These are phyloP conservation scores for Ocimum tenuiflorum DNA, from an alignment of 257 asterid species.

Conservation along the genomic window DNA sequence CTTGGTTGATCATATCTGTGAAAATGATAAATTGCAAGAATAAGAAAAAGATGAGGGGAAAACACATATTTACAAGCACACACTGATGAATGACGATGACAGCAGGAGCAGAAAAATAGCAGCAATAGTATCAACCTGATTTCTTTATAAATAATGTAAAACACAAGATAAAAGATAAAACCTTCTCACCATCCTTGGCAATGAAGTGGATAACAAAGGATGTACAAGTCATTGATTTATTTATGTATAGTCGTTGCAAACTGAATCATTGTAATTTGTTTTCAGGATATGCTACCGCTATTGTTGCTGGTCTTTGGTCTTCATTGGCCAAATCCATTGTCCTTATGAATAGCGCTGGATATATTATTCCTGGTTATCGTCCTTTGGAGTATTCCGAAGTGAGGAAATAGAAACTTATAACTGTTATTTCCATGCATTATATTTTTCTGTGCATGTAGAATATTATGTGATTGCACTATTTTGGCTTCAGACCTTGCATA, in stretches of 20 bases:
- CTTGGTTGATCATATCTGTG: not conserved
- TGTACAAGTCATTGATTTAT: not conserved
- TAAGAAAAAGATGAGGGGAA: not conserved
- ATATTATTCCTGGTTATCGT: slow-evolving; percentile 50
- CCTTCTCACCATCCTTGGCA: not conserved
- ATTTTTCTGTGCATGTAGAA: not conserved
- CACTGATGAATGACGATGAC: not conserved
- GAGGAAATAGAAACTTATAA: slow-evolving; percentile 25
- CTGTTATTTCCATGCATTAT: not conserved
- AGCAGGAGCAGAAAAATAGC: not conserved
- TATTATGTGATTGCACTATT: not conserved
- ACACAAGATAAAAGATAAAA: not conserved
- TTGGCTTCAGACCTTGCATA: not conserved
- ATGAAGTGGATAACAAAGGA: slow-evolving; percentile 4
- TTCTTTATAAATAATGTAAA: not conserved
- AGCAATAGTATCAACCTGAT: not conserved
- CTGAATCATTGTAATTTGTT: slow-evolving; percentile 14
- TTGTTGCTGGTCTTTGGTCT: slow-evolving; percentile 76
- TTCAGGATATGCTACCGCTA: slow-evolving; percentile 69
- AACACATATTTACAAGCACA: too few relatives aligned
- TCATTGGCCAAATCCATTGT: slow-evolving; percentile 62
- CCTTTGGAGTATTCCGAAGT: slow-evolving; percentile 41
- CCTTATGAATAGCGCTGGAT: slow-evolving; percentile 80
- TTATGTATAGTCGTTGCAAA: slow-evolving; percentile 1
- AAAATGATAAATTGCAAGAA: not conserved